Evolutionary conservation across 2,329 filamentous ascomycete genomes (phyloP), one percentile per base, ranked within the genome.

Genomic region (Talaromyces atroroseus): DNA sequence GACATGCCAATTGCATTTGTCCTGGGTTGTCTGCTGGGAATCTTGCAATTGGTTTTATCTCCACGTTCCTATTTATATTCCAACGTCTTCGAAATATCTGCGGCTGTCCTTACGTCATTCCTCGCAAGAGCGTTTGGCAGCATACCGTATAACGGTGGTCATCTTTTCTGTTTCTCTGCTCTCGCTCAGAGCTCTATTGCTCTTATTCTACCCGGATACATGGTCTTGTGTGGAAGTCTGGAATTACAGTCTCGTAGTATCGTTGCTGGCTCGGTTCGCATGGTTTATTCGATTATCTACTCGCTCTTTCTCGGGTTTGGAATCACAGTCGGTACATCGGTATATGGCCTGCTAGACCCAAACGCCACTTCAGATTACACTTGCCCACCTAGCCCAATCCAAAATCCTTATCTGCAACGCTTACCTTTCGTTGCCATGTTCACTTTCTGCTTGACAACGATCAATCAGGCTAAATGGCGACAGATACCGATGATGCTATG

Each of bases 381-480:
- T 26, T 82, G 83, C 56, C 62, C 68, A 0, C 71, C 78, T 24
- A 76, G 79, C 1, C 78, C 87, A 50, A 72, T 74, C 11, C 74
- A 78, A 8, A 76, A 81, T 56, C 66, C 69, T 46, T 73, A 72
- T 42, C 60, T 68, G 16, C 82, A 79, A 61, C 82, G 80, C 60
- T 91, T 92, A 72, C 75, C 86, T 38, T 92, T 91, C 65, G 90
- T 92, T 0, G 82, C 88, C 0, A 72, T 81, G 6, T 95, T 94
- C 68, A 86, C 89, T 18, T 68, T 91, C 49, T 90, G 86, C 66
- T 80, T 92, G 50, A 87, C 87, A 59, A 79, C 92, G 63, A 86
- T 92, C 70, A 92, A 92, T 71, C 89, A 94, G 62, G 88, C 88
- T 56, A 91, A 91, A 71, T 90, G 82, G 82, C 86, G 83, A 64